Evolutionary conservation across 768 basidiomycete species (phyloP).

Genomic region (Trametes maxima): DNA sequence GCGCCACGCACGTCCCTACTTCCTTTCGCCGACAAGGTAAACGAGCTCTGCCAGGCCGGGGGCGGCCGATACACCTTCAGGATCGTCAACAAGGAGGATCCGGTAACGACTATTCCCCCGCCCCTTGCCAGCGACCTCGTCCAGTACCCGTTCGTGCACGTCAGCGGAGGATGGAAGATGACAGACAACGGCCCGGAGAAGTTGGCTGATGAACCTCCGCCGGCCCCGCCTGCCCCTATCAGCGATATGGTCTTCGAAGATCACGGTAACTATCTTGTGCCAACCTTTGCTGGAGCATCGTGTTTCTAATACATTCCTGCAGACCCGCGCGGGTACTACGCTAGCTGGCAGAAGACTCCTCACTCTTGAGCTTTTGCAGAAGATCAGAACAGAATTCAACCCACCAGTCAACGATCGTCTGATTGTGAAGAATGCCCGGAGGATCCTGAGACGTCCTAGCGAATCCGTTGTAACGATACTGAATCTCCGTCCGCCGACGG

Average conservation of each 20-base stretch:
- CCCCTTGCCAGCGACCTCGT: neutral
- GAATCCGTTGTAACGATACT: no score
- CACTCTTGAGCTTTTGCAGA: neutral
- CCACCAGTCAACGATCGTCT: no score
- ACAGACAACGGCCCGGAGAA: neutral
- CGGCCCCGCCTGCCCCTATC: neutral
- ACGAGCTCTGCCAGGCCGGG: neutral
- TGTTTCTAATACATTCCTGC: neutral
- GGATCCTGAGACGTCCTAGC: no score
- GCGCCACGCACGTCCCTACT: constrained; percentile 5
- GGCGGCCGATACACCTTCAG: constrained; percentile 12
- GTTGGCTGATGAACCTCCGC: constrained; percentile 10
- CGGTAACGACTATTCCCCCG: constrained; percentile 4
- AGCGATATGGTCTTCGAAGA: neutral
- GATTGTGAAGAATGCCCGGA: no score
- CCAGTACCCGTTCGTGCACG: constrained; percentile 11
- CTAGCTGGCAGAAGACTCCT: constrained; percentile 7
- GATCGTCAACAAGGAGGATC: constrained; percentile 16
- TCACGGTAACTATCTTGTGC: neutral
- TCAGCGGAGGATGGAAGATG: constrained; percentile 7
- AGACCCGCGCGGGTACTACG: constrained; percentile 6
- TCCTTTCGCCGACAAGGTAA: constrained; percentile 3
- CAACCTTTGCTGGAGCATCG: no score
- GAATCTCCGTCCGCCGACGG: no score
- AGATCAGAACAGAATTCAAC: no score